These are phyloP conservation scores for Verticillium dahliae DNA, from an alignment of 2,329 filamentous ascomycete genomes.

Conservation along the genomic window DNA sequence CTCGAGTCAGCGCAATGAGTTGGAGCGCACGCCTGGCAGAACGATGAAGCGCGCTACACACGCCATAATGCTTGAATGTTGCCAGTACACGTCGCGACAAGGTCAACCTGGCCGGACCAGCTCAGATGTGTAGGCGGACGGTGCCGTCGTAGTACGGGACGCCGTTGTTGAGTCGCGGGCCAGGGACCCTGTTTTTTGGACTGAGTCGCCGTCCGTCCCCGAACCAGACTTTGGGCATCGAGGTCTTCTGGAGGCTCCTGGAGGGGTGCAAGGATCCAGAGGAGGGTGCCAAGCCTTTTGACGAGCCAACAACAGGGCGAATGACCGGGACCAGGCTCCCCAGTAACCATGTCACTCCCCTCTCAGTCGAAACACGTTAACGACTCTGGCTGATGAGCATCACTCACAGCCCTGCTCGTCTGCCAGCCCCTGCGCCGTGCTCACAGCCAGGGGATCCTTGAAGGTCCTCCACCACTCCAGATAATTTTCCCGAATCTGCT, in stretches of 20 bases:
- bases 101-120: not conserved
- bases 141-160: not conserved
- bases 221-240: conserved; percentile 5
- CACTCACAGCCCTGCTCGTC: conserved; percentile 28
- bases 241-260: conserved; percentile 3
- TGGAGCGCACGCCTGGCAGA: not conserved
- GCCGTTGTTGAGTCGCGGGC: not conserved
- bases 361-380: conserved; percentile 31
- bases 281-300: conserved; percentile 8
- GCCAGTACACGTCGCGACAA: not conserved
- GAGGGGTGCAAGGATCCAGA: conserved; percentile 8
- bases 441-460: conserved; percentile 18
- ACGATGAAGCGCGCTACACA: not conserved
- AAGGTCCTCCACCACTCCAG: conserved; percentile 21
- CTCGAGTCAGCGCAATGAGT: not conserved
- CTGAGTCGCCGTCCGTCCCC: not conserved
- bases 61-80: not conserved
- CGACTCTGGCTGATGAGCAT: conserved; percentile 27
- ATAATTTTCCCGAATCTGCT: conserved; percentile 37
- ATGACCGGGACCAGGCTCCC: conserved; percentile 8
- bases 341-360: not conserved
- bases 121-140: not conserved
- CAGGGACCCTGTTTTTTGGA: not conserved
- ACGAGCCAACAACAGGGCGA: conserved; percentile 2
- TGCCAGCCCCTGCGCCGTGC: conserved; percentile 27